phyloP scores from a whole-genome alignment of 306 rosid genomes.

The Fragaria iinumae region DNA sequence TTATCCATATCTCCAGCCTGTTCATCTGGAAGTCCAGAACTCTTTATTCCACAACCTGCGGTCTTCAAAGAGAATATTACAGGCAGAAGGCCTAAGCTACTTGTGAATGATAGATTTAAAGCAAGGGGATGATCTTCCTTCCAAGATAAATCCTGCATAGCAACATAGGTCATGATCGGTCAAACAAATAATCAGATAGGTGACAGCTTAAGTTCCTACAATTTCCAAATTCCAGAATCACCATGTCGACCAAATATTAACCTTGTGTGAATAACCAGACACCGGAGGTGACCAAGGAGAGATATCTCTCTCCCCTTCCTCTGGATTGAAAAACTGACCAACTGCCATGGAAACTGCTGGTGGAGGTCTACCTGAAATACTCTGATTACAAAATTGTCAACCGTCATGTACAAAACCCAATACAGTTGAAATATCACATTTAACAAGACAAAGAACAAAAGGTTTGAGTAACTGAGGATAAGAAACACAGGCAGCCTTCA shows the following conservation, averaged over 20 bases:
- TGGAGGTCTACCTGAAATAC: conserved; percentile 98
- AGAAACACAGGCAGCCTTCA: not conserved
- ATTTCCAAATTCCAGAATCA: conserved; percentile 9
- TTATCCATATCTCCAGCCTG: conserved; percentile 70
- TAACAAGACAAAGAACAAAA: not conserved
- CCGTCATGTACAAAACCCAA: conserved; percentile 21
- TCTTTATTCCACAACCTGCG: conserved; percentile 80
- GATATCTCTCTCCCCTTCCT: conserved; percentile 67
- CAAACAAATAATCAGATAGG: conserved; percentile 16
- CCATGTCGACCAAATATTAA: conserved; percentile 37
- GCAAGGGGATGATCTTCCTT: conserved; percentile 92
- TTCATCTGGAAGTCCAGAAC: conserved; percentile 74
- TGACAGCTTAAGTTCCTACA: conserved; percentile 2
- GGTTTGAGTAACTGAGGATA: not conserved
- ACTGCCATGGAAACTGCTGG: conserved; percentile 99
- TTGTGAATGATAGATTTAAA: conserved; percentile 67
- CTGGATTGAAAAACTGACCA: conserved; percentile 95
- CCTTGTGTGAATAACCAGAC: conserved; percentile 68
- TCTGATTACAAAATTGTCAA: conserved; percentile 61
- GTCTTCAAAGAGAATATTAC: conserved; percentile 75
- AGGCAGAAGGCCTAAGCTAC: conserved; percentile 93
- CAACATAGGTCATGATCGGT: conserved; percentile 20
- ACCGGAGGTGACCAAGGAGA: conserved; percentile 77
- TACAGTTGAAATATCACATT: conserved; percentile 12
- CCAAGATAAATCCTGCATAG: conserved; percentile 66